Conservation (phyloP, 2,329 filamentous ascomycete genomes). For the Diaporthe vaccinii region DNA sequence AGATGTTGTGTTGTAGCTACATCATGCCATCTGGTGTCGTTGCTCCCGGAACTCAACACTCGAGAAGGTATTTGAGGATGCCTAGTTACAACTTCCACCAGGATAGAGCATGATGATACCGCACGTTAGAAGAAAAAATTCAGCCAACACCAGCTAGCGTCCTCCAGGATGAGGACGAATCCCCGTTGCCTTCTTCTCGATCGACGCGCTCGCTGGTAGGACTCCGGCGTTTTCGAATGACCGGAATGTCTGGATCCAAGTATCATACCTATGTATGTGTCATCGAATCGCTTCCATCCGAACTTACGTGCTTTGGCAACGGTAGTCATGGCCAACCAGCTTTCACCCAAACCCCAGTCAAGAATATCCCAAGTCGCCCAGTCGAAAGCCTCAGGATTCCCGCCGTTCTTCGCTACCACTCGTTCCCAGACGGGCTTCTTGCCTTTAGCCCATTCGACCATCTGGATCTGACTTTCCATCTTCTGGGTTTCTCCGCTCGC, state of each 20-base stretch:
- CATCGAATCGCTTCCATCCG: constrained; percentile 39
- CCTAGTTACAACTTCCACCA: neutral
- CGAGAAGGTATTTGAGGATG: neutral
- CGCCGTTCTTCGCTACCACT: constrained; percentile 40
- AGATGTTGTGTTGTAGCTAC: neutral
- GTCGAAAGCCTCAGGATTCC: constrained; percentile 38
- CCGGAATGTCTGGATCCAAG: constrained; percentile 39
- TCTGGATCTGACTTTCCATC: constrained; percentile 37
- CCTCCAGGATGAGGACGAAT: constrained; percentile 22
- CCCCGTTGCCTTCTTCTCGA: neutral
- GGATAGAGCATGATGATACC: neutral
- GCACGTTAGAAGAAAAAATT: neutral
- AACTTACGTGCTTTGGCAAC: constrained; percentile 41
- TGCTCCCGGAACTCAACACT: neutral
- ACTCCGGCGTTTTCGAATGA: constrained; percentile 41
- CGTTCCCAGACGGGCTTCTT: constrained; percentile 37
- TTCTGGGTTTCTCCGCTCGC: constrained; percentile 25
- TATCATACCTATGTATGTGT: constrained; percentile 39
- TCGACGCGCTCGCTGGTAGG: constrained; percentile 17
- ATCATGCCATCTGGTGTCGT: neutral
- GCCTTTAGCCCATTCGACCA: constrained; percentile 41
- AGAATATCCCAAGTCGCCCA: constrained; percentile 43
- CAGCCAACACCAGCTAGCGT: neutral
- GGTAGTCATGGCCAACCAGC: constrained; percentile 37
- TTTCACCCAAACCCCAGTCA: constrained; percentile 39